Evolutionary conservation across 139 green algal genomes (phyloP).

Genomic region (Edaphochlamys debaryana): DNA sequence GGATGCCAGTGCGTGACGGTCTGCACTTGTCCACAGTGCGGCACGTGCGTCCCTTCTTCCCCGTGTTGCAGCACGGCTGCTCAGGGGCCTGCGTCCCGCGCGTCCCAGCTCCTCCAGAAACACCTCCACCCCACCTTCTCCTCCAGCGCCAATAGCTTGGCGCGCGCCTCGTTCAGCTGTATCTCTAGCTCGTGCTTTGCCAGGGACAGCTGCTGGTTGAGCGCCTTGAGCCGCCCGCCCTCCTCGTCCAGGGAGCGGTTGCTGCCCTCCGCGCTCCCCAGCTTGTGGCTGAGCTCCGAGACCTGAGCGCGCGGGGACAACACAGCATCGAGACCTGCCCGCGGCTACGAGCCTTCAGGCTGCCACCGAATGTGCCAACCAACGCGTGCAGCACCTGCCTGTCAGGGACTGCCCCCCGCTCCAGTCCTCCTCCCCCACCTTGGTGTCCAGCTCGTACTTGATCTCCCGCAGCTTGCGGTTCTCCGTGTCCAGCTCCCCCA

Average conservation of each 20-base stretch:
- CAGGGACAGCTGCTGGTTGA: conserved; percentile 43
- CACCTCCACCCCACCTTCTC: conserved; percentile 69
- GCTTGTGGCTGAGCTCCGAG: conserved; percentile 77
- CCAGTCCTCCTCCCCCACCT: conserved; percentile 44
- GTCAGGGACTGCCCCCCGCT: too few species aligned
- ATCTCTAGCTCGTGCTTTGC: conserved; percentile 70
- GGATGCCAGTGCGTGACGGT: too few species aligned
- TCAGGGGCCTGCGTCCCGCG: too few species aligned
- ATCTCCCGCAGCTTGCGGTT: conserved; percentile 72
- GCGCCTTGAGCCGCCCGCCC: conserved; percentile 49
- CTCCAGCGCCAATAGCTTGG: conserved; percentile 65
- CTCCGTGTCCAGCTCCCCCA: conserved; percentile 70
- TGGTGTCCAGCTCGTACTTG: conserved; percentile 84
- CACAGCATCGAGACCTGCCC: too few species aligned
- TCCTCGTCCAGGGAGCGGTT: conserved; percentile 69
- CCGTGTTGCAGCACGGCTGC: too few species aligned
- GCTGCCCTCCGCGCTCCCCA: conserved; percentile 72
- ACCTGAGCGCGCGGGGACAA: too few species aligned
- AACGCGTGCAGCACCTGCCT: too few species aligned
- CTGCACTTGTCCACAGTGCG: too few species aligned
- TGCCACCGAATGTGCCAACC: too few species aligned
- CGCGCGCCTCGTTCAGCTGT: conserved; percentile 60
- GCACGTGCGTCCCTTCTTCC: too few species aligned
- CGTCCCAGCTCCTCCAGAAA: not conserved
- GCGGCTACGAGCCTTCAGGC: too few species aligned